Base-by-base conservation (phyloP, 208 protist genomes). In the Polymyxa betae region DNA sequence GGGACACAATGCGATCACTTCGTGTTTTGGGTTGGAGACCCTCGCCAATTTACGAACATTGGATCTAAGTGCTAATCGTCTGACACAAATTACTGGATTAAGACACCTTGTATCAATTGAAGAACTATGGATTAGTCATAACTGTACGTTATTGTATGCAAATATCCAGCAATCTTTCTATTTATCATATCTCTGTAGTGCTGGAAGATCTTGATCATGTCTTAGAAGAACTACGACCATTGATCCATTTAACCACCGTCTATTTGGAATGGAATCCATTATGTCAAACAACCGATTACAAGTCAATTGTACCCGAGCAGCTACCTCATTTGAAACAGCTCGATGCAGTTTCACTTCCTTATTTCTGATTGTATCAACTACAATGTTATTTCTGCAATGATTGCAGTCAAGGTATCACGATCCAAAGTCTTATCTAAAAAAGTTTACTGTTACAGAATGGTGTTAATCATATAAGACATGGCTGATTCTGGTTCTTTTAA, bases 191-290 rank as follows among this genome's bases (percentile, higher is more conserved):
- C 24, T 60, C 24, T 60, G 16, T n/a, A 82, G 72, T 45, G 72
- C 72, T 82, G 12, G 40, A 35, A 35, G 72, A 82, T 82, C n/a
- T 82, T 5, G 72, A 82, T 20, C 16, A 82, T 20, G 72, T 82
- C 35, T 20, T 82, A 5, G n/a, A 35, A 35, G 72, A 82, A 35
- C 72, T 82, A 20, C 72, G n/a, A 43, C n/a, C n/a, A 43, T 35
- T 82, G 72, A 35, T 20, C 16, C n/a, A 35, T 35, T n/a, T 82
- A 38, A 5, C 5, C 35, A 82, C 72, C 16, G 72, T 82, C 16
- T 82, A 82, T 82, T n/a, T 82, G 35, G 72, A 82, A 82, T 82
- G 72, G 72, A 82, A 82, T 43, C 72, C 72, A 45, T 43, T 82
- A 35, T 82, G 72, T 43, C n/a, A 35, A 45, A 82, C 72, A 20